These are phyloP conservation scores for Grigorovia humatica DNA, from an alignment of 805 yeast species.

Conservation along the genomic window DNA sequence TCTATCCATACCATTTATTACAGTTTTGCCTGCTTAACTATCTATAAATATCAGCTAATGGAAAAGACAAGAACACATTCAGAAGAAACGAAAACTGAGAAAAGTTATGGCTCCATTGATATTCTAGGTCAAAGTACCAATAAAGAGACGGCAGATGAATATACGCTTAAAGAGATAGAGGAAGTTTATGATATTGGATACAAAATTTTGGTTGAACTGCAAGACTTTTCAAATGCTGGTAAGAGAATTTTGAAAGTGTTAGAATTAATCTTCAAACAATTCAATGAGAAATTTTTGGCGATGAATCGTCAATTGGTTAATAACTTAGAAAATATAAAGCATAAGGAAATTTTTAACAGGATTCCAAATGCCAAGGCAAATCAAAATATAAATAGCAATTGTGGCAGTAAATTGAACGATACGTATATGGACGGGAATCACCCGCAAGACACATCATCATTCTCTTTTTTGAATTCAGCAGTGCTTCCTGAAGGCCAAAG, in stretches of 20 bases:
- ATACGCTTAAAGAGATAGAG: constrained; percentile 28
- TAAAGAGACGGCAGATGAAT: background rate
- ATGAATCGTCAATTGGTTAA: constrained; percentile 3
- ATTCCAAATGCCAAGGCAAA: background rate
- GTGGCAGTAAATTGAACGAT: no score
- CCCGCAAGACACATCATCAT: no score
- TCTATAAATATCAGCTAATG: constrained; percentile 29
- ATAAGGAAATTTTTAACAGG: background rate
- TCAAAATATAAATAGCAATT: no score
- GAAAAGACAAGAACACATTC: background rate
- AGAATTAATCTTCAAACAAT: constrained; percentile 63
- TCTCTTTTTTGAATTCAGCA: no score
- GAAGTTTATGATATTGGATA: constrained; percentile 65
- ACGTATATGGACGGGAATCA: no score
- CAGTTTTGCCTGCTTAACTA: constrained; percentile 77
- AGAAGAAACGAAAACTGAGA: background rate
- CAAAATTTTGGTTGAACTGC: constrained; percentile 52
- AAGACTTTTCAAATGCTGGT: constrained; percentile 64
- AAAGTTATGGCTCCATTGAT: background rate
- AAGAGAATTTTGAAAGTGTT: constrained; percentile 65
- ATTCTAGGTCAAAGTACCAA: background rate
- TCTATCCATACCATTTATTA: constrained; percentile 82
- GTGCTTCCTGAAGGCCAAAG: no score
- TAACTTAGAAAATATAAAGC: background rate
- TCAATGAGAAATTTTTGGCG: constrained; percentile 40